Conservation (phyloP, 805 yeast species). For the Wickerhamomyces ciferrii region DNA sequence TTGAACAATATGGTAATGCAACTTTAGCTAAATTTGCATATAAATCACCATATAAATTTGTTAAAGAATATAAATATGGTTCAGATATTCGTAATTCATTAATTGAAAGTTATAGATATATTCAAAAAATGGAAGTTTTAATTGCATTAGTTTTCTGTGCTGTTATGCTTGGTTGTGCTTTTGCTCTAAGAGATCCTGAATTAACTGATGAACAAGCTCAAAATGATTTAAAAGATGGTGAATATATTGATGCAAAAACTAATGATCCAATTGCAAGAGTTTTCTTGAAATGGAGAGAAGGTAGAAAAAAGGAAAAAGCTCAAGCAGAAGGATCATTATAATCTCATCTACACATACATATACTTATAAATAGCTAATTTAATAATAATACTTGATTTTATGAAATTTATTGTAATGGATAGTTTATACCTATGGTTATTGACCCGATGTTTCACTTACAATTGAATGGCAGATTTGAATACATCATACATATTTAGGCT, state of each 20-base stretch:
- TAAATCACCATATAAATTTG: constrained; percentile 44
- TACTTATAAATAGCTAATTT: too few relatives aligned
- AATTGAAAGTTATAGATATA: constrained; percentile 45
- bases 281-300: too few relatives aligned
- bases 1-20: constrained; percentile 22
- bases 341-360: too few relatives aligned
- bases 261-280: neutral
- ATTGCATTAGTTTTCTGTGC: constrained; percentile 43
- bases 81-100: constrained; percentile 54
- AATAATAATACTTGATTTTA: too few relatives aligned
- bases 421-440: neutral
- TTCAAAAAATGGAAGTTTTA: constrained; percentile 45
- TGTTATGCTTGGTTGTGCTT: constrained; percentile 38
- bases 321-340: too few relatives aligned
- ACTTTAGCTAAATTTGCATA: constrained; percentile 38
- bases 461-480: neutral
- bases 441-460: neutral
- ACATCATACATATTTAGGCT: too few relatives aligned
- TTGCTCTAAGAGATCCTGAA: constrained; percentile 43
- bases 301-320: too few relatives aligned
- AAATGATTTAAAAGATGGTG: constrained; percentile 5
- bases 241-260: neutral
- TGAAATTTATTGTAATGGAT: too few relatives aligned
- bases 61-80: constrained; percentile 50
- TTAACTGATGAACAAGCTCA: constrained; percentile 20